Conservation (phyloP, 371 early-diverging fungal species). For the Mortierella sp. region DNA sequence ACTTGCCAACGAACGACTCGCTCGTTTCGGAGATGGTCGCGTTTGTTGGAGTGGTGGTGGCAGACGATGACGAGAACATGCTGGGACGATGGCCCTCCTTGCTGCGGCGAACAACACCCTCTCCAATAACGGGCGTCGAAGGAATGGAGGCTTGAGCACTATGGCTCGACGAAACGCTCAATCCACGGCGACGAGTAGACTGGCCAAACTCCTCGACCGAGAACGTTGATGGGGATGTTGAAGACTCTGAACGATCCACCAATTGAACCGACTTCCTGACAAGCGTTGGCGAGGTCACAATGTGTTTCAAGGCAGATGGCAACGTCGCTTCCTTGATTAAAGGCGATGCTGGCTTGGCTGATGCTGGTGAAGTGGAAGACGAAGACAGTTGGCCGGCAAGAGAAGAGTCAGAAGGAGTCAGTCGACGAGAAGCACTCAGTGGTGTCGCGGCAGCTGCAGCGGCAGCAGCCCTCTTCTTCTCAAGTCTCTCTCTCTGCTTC, state of each 20-base stretch:
- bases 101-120: constrained; percentile 34
- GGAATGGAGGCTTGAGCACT: neutral
- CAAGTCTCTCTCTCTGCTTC: constrained; percentile 47
- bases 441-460: constrained; percentile 20
- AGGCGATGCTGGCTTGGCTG: constrained; percentile 21
- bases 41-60: neutral
- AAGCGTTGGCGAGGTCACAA: constrained; percentile 15
- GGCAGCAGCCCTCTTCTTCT: constrained; percentile 40
- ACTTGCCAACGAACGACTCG: constrained; percentile 20
- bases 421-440: constrained; percentile 16
- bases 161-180: constrained; percentile 10
- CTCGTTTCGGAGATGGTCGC: neutral
- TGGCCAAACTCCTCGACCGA: constrained; percentile 10
- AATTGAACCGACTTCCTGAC: constrained; percentile 8
- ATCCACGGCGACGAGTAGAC: constrained; percentile 23
- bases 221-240: constrained; percentile 10
- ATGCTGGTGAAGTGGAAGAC: neutral
- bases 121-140: constrained; percentile 16
- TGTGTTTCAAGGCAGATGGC: constrained; percentile 22
- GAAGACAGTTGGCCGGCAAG: neutral
- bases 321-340: constrained; percentile 3
- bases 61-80: neutral
- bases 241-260: neutral
- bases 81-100: constrained; percentile 26
- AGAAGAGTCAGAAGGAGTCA: constrained; percentile 17